These are phyloP conservation scores for Erodium trifolium DNA, from an alignment of 441 rosid genomes.

Conservation along the genomic window DNA sequence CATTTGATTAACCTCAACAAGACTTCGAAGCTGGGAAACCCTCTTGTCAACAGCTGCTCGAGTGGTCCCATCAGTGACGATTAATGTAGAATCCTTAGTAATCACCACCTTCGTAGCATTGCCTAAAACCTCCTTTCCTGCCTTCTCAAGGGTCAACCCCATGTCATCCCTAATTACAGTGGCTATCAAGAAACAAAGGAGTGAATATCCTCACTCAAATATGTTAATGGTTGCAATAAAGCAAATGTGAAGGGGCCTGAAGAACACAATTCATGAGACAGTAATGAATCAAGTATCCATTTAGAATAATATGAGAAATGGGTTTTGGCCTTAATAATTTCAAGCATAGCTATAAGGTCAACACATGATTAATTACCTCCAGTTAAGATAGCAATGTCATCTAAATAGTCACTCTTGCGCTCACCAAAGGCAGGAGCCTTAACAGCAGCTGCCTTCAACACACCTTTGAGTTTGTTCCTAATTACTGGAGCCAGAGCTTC, in stretches of 20 bases:
- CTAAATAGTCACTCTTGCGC: constrained; percentile 81
- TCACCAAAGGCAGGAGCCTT: constrained; percentile 89
- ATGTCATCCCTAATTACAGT: constrained; percentile 81
- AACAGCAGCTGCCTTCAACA: constrained; percentile 67
- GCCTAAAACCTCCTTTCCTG: constrained; percentile 72
- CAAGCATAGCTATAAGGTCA: not conserved
- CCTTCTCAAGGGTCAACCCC: constrained; percentile 60
- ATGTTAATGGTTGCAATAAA: not conserved
- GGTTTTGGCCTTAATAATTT: not conserved
- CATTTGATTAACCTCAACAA: constrained; percentile 46
- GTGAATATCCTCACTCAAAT: not conserved
- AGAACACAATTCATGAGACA: not conserved
- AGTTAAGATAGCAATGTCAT: constrained; percentile 79
- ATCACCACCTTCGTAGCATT: constrained; percentile 56
- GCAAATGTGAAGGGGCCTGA: not conserved
- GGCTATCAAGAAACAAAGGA: constrained; percentile 28
- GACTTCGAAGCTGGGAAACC: constrained; percentile 58
- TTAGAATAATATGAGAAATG: not conserved
- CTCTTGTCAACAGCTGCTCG: constrained; percentile 59
- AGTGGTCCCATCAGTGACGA: constrained; percentile 67
- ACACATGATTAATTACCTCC: constrained; percentile 47
- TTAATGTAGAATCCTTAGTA: constrained; percentile 68
- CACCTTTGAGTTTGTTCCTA: constrained; percentile 74
- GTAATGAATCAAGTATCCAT: not conserved
- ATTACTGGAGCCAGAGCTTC: constrained; percentile 77